Base-by-base conservation (phyloP, 2,329 filamentous ascomycete species). In the Penicillium nordicum region DNA sequence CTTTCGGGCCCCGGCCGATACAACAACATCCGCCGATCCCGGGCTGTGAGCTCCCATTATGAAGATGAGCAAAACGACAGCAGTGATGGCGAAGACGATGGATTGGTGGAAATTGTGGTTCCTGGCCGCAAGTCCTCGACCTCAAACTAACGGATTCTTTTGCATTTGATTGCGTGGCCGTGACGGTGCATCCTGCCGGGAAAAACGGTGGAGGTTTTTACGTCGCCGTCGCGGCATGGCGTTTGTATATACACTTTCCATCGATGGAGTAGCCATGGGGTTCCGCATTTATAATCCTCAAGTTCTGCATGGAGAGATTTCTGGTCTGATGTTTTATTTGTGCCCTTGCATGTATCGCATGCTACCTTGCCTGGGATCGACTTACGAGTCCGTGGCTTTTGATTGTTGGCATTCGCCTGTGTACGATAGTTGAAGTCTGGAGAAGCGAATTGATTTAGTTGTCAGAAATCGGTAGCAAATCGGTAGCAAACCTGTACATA, bases 1-100 rank as follows among this genome's bases (percentile, higher is more conserved):
- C 84, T 88, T 75, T 82, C 85, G 11, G 84, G 65, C 2, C 60
- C 69, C 10, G 66, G 57, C 12, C 65, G 71, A 49, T 75, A 74
- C 53, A 67, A 67, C 41, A 86, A 68, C 75, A 80, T 49, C 76
- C 74, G 62, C 43, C 65, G 63, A 57, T 65, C 69, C 45, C 69
- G 66, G 46, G 58, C 64, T 40, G 61, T 67, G 11, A 65, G 63
- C 32, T 73, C 72, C 23, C 67, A 72, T 23, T 72, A 70, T 32
- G 71, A 70, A 9, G 68, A 73, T 18, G 72, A 74, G 16, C 78
- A 80, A n/a, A 73, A 76, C 36, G 74, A 79, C 59, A 74, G 73
- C 57, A 77, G 74, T 47, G 74, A 76, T 52, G 74, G 70, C 14
- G 73, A 74, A 45, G 74, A 76, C 53, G 75, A 77, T 27, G 75